phyloP scores from a whole-genome alignment of 345 rosid genomes.

The Moricandia moricandioides region DNA sequence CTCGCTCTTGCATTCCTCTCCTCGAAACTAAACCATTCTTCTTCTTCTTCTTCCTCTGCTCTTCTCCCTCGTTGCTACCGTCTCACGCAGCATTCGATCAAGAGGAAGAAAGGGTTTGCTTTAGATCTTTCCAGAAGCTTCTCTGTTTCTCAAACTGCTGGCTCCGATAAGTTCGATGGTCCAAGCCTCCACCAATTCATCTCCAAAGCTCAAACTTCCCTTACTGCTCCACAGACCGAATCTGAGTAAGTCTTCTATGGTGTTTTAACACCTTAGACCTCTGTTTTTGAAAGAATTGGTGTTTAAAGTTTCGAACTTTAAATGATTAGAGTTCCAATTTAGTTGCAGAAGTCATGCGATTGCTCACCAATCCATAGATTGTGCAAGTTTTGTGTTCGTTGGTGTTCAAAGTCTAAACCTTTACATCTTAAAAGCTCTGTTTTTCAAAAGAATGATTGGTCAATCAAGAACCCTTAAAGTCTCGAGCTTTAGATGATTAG shows the following conservation, averaged over 20 bases:
- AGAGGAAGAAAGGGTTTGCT: constrained; percentile 33
- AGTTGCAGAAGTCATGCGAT: background rate
- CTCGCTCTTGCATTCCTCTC: constrained; percentile 43
- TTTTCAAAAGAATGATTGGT: background rate
- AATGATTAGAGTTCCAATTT: background rate
- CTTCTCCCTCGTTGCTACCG: constrained; percentile 16
- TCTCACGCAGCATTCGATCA: constrained; percentile 24
- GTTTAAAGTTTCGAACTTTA: constrained; percentile 12
- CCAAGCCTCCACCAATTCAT: constrained; percentile 64
- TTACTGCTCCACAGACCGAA: constrained; percentile 42
- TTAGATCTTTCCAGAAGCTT: constrained; percentile 47
- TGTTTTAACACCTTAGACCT: background rate
- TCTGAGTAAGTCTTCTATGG: constrained; percentile 49
- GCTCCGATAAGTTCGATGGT: constrained; percentile 37
- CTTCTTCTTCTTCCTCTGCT: constrained; percentile 12
- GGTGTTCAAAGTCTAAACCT: background rate
- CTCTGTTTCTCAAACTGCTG: constrained; percentile 38
- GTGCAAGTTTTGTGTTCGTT: background rate
- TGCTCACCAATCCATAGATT: background rate
- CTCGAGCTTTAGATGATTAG: background rate
- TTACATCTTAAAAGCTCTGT: background rate
- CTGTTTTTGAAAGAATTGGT: background rate
- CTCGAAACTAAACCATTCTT: constrained; percentile 20
- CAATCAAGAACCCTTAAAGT: background rate
- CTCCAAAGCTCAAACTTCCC: constrained; percentile 51